Base-by-base conservation (phyloP, 352 stramenopile species). In the Phytopythium boreale region DNA sequence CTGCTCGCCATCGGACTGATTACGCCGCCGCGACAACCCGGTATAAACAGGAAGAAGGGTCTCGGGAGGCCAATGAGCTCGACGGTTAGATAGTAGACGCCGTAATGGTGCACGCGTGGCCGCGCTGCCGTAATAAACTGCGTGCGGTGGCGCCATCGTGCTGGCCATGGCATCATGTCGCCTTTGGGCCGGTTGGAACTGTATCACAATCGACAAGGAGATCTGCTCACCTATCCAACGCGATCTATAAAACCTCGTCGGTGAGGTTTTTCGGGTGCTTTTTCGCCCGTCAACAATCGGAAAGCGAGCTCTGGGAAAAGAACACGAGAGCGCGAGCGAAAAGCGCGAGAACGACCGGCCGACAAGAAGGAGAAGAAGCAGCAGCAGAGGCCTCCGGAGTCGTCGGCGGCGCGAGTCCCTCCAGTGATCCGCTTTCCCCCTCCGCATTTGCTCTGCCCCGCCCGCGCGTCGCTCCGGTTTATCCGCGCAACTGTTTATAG, bases 281-380 rank as follows among this genome's bases (percentile, higher is more conserved):
- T 22, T 8, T 46, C 2, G 41, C 41, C 41, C 41, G 41, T 46
- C 41, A 46, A n/a, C 41, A 46, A 36, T 36, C 31, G 8, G 4
- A 36, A 36, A 8, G 3, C 31, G 4, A 3, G 31, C 31, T 3
- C 31, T 36, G 17, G 47, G 27, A 53, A 36, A n/a, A 55, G 26
- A 55, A 55, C 47, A 55, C 47, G 47, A 55, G 47, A 11, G 24
- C 46, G 46, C 24, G 24, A 27, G 22, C 24, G 47, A 55, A 22
- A 22, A 20, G 47, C 47, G 27, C 47, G 24, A 55, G 47, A 55
- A 55, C 47, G 47, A n/a, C 26, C 47, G 47, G 26, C 47, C 47
- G 47, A 15, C 14, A 10, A 12, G 22, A 12, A 51, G 24, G n/a
- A 17, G 24, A 12, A n/a, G 47, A 17, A 55, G 43, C 19, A 49